Percentiles rank a stretch among this genome's conserved stretches.
Conservation (phyloP, 805 yeast genomes). For the Martiniozyma abietophila region DNA sequence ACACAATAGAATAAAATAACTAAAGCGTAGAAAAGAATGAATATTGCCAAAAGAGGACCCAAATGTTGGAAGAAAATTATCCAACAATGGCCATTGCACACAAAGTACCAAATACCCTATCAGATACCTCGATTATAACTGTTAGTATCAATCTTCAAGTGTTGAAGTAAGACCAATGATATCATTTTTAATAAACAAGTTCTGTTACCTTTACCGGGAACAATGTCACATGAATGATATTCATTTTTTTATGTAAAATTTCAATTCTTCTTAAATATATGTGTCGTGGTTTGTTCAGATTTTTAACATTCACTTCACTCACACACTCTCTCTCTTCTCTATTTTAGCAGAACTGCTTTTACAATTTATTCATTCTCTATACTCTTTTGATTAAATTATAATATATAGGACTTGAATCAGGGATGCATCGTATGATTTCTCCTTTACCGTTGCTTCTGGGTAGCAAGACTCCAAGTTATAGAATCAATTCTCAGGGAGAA, state of each 20-base stretch:
- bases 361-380: neutral
- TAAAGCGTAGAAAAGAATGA: conserved; percentile 14
- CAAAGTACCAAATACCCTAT: conserved; percentile 23
- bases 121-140: neutral
- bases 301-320: no score
- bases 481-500: conserved; percentile 8
- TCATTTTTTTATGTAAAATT: neutral
- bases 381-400: neutral
- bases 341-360: no score
- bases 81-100: conserved; percentile 20
- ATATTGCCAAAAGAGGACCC: conserved; percentile 16
- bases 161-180: no score
- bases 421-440: conserved; percentile 15
- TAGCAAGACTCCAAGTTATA: conserved; percentile 6
- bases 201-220: conserved; percentile 5
- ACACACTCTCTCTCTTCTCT: no score
- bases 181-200: neutral
- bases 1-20: conserved; percentile 13
- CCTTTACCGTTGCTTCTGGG: conserved; percentile 12
- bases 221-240: conserved; percentile 7
- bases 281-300: no score
- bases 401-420: no score
- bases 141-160: conserved; percentile 1
- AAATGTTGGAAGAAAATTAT: conserved; percentile 16
- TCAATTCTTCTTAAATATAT: no score